Evolutionary conservation across 2,329 filamentous ascomycete species (phyloP), one percentile per base, ranked within the genome.

Genomic region (Aureobasidium musti): DNA sequence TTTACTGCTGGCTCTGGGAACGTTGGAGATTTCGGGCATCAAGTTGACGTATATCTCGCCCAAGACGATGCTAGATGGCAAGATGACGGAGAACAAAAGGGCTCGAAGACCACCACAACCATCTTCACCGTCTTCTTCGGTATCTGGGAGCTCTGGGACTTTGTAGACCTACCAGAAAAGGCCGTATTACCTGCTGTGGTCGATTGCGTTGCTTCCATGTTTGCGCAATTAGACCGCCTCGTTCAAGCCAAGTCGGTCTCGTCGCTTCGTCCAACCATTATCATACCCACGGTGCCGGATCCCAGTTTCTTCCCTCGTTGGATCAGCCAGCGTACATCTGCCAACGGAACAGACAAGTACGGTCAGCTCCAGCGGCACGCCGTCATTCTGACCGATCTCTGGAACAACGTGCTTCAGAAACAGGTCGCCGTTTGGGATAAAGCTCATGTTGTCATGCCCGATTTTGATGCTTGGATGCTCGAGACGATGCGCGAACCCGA

Each of bases 251-350:
- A 41, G n/a, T 33, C 39, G 13, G 23, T 45, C n/a, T 41, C 30
- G 17, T 43, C 14, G 30, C 35, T 39, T 19, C 49, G 35, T 53
- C 37, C 60, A 41, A 67, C 52, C n/a, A 19, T 67, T 11, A 47
- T 67, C 54, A 52, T 66, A 50, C 65, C 65, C 37, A 67, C 53
- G 19, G 28, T 67, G 8, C 65, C 65, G 45, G 57, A 67, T 63
- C 65, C 65, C 21, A 67, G 47, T 19, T 67, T 60, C 56, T 47
- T 67, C 19, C 56, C 65, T 41, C 45, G 49, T 19, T 67, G 65
- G 65, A 28, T 63, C 35, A 30, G 11, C 33, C 45, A 57, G 39
- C 65, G 65, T 19, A 56, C 65, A 56, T 47, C 53, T 37, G 43
- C 54, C 23, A 52, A 39, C 33, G 59, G 59, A 8, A 41, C 57